Evolutionary conservation across 2,329 filamentous ascomycete genomes (phyloP).

Genomic region (Trichocomaceae sp.): DNA sequence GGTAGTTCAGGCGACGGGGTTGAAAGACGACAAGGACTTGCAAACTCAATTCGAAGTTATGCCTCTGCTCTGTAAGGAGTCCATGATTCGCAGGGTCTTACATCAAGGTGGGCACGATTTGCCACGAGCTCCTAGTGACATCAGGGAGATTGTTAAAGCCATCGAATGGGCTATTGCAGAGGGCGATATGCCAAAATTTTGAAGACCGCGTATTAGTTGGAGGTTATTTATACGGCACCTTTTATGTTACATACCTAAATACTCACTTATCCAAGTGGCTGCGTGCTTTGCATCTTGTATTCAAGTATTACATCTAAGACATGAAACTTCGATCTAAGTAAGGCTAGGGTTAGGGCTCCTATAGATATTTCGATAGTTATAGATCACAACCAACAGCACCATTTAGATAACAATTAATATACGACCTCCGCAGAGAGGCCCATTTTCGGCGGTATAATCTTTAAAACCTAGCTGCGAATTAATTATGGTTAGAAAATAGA

Average conservation of each 20-base stretch:
- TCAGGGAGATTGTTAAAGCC: neutral
- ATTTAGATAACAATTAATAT: too few species aligned
- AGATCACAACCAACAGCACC: too few species aligned
- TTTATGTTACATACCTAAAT: too few species aligned
- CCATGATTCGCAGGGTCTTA: neutral
- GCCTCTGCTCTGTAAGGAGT: neutral
- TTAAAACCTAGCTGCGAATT: too few species aligned
- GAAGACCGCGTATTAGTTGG: neutral
- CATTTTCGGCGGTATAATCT: too few species aligned
- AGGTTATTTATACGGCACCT: neutral
- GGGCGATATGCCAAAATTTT: neutral
- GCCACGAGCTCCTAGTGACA: neutral
- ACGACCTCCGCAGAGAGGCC: too few species aligned
- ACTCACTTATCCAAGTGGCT: too few species aligned
- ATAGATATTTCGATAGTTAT: neutral
- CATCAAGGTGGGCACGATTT: neutral
- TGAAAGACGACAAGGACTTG: neutral
- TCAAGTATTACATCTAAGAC: neutral
- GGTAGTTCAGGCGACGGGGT: neutral
- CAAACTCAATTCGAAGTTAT: neutral
- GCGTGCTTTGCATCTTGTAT: neutral
- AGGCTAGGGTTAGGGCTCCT: neutral
- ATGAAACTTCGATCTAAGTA: neutral
- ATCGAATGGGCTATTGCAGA: neutral
- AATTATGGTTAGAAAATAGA: too few species aligned